These are phyloP conservation scores for Colletotrichum somersetense DNA, from an alignment of 2,329 filamentous ascomycete genomes.

Conservation along the genomic window DNA sequence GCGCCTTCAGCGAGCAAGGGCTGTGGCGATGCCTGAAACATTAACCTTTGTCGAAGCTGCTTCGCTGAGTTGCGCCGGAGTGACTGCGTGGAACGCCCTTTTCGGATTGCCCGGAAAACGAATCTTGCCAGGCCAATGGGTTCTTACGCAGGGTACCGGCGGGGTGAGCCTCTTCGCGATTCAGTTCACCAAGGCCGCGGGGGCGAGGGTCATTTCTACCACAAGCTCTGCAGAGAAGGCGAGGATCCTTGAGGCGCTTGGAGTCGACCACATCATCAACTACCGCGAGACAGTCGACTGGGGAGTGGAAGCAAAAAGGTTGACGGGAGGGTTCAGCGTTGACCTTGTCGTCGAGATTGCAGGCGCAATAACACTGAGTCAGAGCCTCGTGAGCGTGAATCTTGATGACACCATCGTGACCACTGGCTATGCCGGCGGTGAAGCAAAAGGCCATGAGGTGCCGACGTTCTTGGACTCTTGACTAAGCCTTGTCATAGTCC, in stretches of 20 bases:
- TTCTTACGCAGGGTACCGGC: conserved; percentile 58
- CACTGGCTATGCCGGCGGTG: conserved; percentile 50
- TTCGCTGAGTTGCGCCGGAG: conserved; percentile 66
- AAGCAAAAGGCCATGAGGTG: conserved; percentile 46
- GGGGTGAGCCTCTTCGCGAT: conserved; percentile 57
- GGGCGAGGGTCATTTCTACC: conserved; percentile 58
- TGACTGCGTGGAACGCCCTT: conserved; percentile 70
- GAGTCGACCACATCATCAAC: conserved; percentile 59
- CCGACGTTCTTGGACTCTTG: conserved; percentile 47
- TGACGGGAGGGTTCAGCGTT: conserved; percentile 55
- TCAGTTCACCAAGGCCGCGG: conserved; percentile 56
- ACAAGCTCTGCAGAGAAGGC: conserved; percentile 60
- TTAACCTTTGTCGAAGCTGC: conserved; percentile 68
- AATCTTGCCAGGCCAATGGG: conserved; percentile 51
- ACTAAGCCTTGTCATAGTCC: conserved; percentile 55
- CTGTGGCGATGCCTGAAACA: conserved; percentile 67
- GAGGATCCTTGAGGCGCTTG: conserved; percentile 54
- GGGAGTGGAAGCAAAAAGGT: conserved; percentile 52
- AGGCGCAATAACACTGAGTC: conserved; percentile 54
- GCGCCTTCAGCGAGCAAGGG: conserved; percentile 60
- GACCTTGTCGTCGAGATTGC: conserved; percentile 60
- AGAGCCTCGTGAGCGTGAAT: conserved; percentile 55
- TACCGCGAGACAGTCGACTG: conserved; percentile 56
- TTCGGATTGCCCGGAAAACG: conserved; percentile 61
- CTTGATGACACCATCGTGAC: conserved; percentile 57